A percentile compares a stretch with the other conserved stretches of the same genome.
These are phyloP conservation scores for Larix kaempferi DNA, from an alignment of 75 land plant species.

Conservation along the genomic window DNA sequence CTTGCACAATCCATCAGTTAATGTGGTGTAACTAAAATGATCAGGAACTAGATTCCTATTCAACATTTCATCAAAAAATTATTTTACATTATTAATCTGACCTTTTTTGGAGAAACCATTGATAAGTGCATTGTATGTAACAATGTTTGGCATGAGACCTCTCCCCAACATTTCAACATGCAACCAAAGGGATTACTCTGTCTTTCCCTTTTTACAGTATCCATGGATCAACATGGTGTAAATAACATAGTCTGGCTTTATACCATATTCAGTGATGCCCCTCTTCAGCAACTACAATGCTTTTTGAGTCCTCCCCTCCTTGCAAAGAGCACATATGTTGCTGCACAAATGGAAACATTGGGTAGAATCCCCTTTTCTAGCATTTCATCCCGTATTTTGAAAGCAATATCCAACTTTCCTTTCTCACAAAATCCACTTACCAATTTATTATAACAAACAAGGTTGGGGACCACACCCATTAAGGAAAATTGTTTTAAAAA, in stretches of 20 bases:
- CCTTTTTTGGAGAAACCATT: conserved; percentile 50
- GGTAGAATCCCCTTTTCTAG: conserved; percentile 30
- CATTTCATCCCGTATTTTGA: conserved; percentile 34
- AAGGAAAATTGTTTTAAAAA: conserved; percentile 34
- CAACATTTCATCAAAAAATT: conserved; percentile 54
- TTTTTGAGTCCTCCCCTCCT: conserved; percentile 42
- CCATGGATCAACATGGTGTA: conserved; percentile 78
- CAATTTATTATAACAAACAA: conserved; percentile 46
- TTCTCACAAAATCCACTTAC: conserved; percentile 52
- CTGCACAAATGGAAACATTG: conserved; percentile 35
- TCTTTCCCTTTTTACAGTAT: conserved; percentile 50
- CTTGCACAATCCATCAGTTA: conserved; percentile 46
- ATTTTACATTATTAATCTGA: conserved; percentile 28
- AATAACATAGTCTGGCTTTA: conserved; percentile 60
- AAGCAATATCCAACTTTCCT: conserved; percentile 46
- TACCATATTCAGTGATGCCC: conserved; percentile 56
- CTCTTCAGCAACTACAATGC: conserved; percentile 47
- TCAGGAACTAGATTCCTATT: conserved; percentile 40
- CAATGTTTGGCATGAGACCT: conserved; percentile 36
- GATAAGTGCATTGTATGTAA: conserved; percentile 56
- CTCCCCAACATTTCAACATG: conserved; percentile 53
- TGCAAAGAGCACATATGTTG: conserved; percentile 39
- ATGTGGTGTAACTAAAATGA: conserved; percentile 46
- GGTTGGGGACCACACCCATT: conserved; percentile 36
- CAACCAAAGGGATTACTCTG: conserved; percentile 60